Conservation (phyloP, 345 rosid species). For the Hypericum androsaemum region DNA sequence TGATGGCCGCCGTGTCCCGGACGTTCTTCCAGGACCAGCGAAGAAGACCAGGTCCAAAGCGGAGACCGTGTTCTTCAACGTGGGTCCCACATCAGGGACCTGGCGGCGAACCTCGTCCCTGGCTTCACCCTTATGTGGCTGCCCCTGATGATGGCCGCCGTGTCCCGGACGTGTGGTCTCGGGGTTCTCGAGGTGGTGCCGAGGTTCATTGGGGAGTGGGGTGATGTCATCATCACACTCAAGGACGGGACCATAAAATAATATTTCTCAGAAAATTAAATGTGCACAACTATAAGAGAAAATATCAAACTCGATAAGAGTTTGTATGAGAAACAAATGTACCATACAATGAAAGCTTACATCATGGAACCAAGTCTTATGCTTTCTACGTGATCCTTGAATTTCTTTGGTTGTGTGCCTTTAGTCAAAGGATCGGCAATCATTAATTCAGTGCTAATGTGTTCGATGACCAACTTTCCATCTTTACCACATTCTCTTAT, state of each 20-base stretch:
- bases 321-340: neutral
- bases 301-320: neutral
- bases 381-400: no score
- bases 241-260: constrained; percentile 72
- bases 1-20: constrained; percentile 80
- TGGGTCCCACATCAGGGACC: constrained; percentile 93
- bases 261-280: no score
- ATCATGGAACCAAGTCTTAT: no score
- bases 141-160: constrained; percentile 84
- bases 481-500: neutral
- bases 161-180: constrained; percentile 73
- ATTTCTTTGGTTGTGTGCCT: no score
- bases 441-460: neutral
- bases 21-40: constrained; percentile 37
- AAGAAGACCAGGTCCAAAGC: constrained; percentile 27
- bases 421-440: neutral
- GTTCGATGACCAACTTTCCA: neutral
- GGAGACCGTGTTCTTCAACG: constrained; percentile 74
- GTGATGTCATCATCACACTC: constrained; percentile 71
- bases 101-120: constrained; percentile 66
- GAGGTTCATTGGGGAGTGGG: constrained; percentile 88
- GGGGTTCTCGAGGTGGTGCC: constrained; percentile 98
- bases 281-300: no score
- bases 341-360: no score
- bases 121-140: constrained; percentile 88